phyloP scores from a whole-genome alignment of 23 red algal species.

The Gracilaria caudata region DNA sequence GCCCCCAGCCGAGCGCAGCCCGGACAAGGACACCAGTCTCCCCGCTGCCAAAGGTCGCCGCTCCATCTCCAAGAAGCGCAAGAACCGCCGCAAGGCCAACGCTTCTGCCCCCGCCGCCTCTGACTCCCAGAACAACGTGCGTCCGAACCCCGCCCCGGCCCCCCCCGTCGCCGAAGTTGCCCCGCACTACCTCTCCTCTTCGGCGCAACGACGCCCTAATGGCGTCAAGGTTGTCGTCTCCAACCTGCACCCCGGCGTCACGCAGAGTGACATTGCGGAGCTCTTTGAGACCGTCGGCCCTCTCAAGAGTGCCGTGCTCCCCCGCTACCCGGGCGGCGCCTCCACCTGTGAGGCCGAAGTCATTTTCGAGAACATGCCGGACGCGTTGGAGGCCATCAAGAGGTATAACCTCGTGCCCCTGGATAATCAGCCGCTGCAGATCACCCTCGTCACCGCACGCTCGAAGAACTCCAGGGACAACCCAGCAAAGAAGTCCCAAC shows the following conservation, averaged over 20 bases:
- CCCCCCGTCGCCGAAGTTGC: not conserved
- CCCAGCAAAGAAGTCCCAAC: conserved; percentile 20
- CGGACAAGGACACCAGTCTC: conserved; percentile 14
- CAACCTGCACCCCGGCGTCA: conserved; percentile 79
- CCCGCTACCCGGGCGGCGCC: conserved; percentile 34
- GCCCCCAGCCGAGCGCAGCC: conserved; percentile 6
- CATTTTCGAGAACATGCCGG: conserved; percentile 70
- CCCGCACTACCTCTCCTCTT: conserved; percentile 18
- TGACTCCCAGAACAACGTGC: not conserved
- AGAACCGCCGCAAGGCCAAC: conserved; percentile 30
- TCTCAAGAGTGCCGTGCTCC: conserved; percentile 49
- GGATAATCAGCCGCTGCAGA: conserved; percentile 84
- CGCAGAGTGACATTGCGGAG: conserved; percentile 73
- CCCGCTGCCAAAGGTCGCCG: conserved; percentile 15
- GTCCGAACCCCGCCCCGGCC: not conserved
- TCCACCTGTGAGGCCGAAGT: conserved; percentile 77
- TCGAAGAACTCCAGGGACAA: conserved; percentile 24
- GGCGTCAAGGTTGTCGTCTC: conserved; percentile 67
- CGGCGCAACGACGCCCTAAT: conserved; percentile 19
- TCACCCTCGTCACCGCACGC: conserved; percentile 71
- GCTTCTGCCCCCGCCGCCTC: not conserved
- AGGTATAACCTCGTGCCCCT: conserved; percentile 91
- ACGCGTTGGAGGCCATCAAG: conserved; percentile 87
- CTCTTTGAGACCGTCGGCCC: conserved; percentile 79
- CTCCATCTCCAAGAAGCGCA: conserved; percentile 59